Percentiles rank a stretch among this genome's conserved stretches.
These are phyloP conservation scores for Prunus mongolica DNA, from an alignment of 306 rosid genomes.

Conservation along the genomic window DNA sequence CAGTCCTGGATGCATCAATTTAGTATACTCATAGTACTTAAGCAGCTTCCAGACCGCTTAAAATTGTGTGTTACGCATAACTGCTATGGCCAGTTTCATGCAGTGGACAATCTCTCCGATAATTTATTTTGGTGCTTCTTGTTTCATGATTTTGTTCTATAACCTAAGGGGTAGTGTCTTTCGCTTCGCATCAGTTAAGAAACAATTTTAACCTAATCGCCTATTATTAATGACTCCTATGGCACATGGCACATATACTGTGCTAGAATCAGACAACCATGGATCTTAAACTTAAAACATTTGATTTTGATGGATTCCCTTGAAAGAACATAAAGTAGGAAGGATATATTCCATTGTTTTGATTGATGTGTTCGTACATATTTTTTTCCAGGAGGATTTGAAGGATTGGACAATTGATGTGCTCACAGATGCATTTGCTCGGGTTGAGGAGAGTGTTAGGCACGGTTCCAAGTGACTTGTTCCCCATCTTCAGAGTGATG, in stretches of 20 bases:
- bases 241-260: neutral
- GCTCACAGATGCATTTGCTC: constrained; percentile 55
- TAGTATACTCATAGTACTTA: too few relatives aligned
- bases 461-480: constrained; percentile 29
- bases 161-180: neutral
- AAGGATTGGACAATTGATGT: constrained; percentile 85
- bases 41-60: neutral
- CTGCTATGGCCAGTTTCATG: neutral
- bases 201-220: neutral
- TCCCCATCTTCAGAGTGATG: neutral
- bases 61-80: neutral
- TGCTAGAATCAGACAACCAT: neutral
- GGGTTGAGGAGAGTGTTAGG: constrained; percentile 57
- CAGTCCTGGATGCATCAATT: too few relatives aligned
- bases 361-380: neutral
- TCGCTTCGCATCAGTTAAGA: neutral
- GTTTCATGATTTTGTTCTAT: neutral
- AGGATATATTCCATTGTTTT: neutral
- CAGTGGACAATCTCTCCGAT: neutral
- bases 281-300: neutral
- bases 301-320: neutral
- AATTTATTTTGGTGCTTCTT: too few relatives aligned
- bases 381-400: constrained; percentile 52
- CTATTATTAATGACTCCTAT: neutral
- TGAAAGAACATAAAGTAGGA: neutral